A percentile compares a stretch with the other conserved stretches of the same genome.
Evolutionary conservation across 352 stramenopile genomes (phyloP).

Genomic region (Phytophthora melonis): DNA sequence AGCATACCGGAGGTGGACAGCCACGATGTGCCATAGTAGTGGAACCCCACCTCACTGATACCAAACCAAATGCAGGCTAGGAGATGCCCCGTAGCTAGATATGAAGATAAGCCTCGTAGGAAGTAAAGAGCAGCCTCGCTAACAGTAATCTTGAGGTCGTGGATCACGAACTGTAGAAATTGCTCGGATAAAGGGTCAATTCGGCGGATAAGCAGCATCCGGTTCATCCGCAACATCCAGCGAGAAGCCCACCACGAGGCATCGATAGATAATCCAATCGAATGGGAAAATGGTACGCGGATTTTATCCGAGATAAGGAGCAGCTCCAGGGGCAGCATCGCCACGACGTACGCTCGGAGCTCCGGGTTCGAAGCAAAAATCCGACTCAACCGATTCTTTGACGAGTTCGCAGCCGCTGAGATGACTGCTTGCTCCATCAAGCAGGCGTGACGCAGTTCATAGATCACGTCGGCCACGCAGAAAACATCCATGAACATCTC

Average conservation of each 20-base stretch:
- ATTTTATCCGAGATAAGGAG: slow-evolving; percentile 33
- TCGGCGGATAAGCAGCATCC: slow-evolving; percentile 50
- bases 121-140: slow-evolving; percentile 58
- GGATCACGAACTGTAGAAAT: slow-evolving; percentile 66
- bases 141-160: slow-evolving; percentile 63
- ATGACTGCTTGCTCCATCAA: slow-evolving; percentile 19
- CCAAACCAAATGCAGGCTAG: slow-evolving; percentile 73
- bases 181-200: slow-evolving; percentile 55
- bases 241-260: slow-evolving; percentile 48
- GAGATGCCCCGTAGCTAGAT: slow-evolving; percentile 66
- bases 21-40: slow-evolving; percentile 57
- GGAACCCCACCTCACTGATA: slow-evolving; percentile 50
- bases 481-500: slow-evolving; percentile 64
- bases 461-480: slow-evolving; percentile 50
- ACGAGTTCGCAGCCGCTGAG: background rate
- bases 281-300: slow-evolving; percentile 16
- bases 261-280: background rate
- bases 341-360: slow-evolving; percentile 48
- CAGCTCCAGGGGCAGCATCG: slow-evolving; percentile 60
- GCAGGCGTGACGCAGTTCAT: slow-evolving; percentile 41
- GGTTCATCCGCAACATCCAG: slow-evolving; percentile 70
- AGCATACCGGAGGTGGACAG: slow-evolving; percentile 60
- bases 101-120: slow-evolving; percentile 46
- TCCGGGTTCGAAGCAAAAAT: slow-evolving; percentile 23
- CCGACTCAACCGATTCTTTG: background rate